Evolutionary conservation across 495 filamentous ascomycete genomes (phyloP).

Genomic region (Platismatia glauca): DNA sequence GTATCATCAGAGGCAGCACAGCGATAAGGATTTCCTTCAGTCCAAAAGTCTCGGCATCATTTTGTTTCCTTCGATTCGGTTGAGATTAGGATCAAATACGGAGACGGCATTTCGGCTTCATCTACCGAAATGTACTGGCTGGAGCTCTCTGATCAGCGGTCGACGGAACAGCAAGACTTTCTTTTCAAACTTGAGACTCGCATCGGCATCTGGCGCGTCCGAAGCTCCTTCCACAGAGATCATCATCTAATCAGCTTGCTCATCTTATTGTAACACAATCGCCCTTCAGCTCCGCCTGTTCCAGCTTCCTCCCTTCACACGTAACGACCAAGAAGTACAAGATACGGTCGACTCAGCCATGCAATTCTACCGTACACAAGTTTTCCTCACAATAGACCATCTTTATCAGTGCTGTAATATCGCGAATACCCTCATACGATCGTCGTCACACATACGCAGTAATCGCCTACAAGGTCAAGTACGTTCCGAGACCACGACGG

Average conservation of each 20-base stretch:
- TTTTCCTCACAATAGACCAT: background rate
- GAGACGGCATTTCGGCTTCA: slow-evolving; percentile 18
- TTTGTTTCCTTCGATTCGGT: slow-evolving; percentile 21
- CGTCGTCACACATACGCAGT: slow-evolving; percentile 1
- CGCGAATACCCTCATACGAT: slow-evolving; percentile 7
- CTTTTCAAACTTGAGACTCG: slow-evolving; percentile 18
- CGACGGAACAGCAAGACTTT: slow-evolving; percentile 9
- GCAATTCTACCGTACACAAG: slow-evolving; percentile 1
- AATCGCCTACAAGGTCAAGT: slow-evolving; percentile 9
- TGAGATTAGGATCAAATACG: slow-evolving; percentile 15
- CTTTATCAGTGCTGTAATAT: slow-evolving; percentile 11
- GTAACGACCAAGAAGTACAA: slow-evolving; percentile 13
- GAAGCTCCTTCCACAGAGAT: slow-evolving; percentile 10
- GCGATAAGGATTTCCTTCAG: slow-evolving; percentile 20
- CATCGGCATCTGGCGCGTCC: slow-evolving; percentile 16
- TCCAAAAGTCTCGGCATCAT: slow-evolving; percentile 18
- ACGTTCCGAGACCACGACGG: background rate
- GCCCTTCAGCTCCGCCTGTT: slow-evolving; percentile 17
- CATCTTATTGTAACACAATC: slow-evolving; percentile 26
- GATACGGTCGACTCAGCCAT: slow-evolving; percentile 13
- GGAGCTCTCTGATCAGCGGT: slow-evolving; percentile 16
- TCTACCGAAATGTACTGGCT: slow-evolving; percentile 15
- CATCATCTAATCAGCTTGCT: slow-evolving; percentile 22
- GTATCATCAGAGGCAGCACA: slow-evolving; percentile 12
- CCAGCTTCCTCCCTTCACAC: slow-evolving; percentile 16